phyloP scores from a whole-genome alignment of 768 basidiomycete genomes.

The Boletellus ananas region DNA sequence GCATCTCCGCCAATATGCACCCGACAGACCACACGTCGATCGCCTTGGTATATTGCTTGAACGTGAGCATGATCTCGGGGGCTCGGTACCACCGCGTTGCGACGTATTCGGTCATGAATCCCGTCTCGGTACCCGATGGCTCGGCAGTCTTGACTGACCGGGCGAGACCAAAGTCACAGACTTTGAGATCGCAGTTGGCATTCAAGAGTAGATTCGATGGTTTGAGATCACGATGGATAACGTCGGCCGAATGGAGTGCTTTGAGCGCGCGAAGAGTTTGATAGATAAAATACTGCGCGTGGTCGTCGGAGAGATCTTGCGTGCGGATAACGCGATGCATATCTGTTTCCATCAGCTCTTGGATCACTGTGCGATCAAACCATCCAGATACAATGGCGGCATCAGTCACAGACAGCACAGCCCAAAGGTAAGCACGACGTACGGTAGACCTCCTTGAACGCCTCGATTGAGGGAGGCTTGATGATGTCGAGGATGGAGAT shows the following conservation, averaged over 20 bases:
- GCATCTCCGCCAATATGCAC: slow-evolving; percentile 92
- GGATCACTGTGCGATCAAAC: slow-evolving; percentile 54
- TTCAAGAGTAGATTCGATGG: slow-evolving; percentile 97
- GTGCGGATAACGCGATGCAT: slow-evolving; percentile 96
- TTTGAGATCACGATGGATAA: slow-evolving; percentile 95
- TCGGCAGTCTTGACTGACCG: slow-evolving; percentile 86
- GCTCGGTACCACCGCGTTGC: slow-evolving; percentile 99
- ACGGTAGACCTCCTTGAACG: slow-evolving; percentile 85
- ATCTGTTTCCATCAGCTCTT: slow-evolving; percentile 94
- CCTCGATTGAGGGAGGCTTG: slow-evolving; percentile 74
- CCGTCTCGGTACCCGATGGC: slow-evolving; percentile 77
- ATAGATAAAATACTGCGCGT: slow-evolving; percentile 91
- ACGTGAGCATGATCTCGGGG: slow-evolving; percentile 99
- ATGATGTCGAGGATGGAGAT: slow-evolving; percentile 89
- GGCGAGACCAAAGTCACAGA: slow-evolving; percentile 93
- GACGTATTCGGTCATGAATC: slow-evolving; percentile 97
- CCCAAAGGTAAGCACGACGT: slow-evolving; percentile 23
- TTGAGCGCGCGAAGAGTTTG: slow-evolving; percentile 95
- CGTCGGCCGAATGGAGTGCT: slow-evolving; percentile 93
- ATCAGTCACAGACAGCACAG: slow-evolving; percentile 4
- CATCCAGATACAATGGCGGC: neutral
- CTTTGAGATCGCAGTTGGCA: slow-evolving; percentile 94
- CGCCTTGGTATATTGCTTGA: slow-evolving; percentile 98
- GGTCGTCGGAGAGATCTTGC: slow-evolving; percentile 93
- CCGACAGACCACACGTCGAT: slow-evolving; percentile 88